A percentile compares a stretch with the other conserved stretches of the same genome.
These are phyloP conservation scores for Nemania abortiva DNA, from an alignment of 2,329 filamentous ascomycete genomes.

Conservation along the genomic window DNA sequence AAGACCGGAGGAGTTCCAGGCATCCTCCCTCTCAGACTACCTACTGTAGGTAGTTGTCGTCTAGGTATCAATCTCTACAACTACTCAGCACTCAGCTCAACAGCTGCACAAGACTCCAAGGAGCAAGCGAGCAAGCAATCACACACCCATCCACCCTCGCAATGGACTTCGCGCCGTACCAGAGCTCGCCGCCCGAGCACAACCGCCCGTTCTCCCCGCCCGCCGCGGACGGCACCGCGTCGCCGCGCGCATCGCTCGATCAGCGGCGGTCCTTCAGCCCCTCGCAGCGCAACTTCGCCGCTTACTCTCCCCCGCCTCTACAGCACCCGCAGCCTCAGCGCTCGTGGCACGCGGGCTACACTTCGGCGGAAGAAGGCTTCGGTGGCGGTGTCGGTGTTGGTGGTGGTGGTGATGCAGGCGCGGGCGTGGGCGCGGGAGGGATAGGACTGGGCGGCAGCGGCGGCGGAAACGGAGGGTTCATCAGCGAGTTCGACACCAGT, in stretches of 20 bases:
- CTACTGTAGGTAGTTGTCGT: no score
- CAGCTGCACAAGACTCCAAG: not conserved
- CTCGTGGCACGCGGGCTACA: slow-evolving; percentile 60
- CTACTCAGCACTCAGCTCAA: not conserved
- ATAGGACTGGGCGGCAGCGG: slow-evolving; percentile 43
- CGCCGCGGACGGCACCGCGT: slow-evolving; percentile 56
- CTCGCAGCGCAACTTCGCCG: slow-evolving; percentile 57
- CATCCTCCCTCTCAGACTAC: not conserved
- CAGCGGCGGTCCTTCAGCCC: slow-evolving; percentile 62
- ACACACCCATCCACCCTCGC: slow-evolving; percentile 38
- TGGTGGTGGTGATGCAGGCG: slow-evolving; percentile 35
- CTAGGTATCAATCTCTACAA: not conserved
- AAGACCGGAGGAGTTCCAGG: not conserved
- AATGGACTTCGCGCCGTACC: slow-evolving; percentile 98
- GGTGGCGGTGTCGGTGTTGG: slow-evolving; percentile 19
- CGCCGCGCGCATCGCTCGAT: slow-evolving; percentile 70
- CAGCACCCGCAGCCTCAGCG: slow-evolving; percentile 70
- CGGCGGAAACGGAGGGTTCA: slow-evolving; percentile 54
- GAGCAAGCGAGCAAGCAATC: not conserved
- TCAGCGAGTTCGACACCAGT: slow-evolving; percentile 83
- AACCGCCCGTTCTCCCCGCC: slow-evolving; percentile 83
- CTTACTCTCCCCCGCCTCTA: slow-evolving; percentile 61
- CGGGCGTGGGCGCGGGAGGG: slow-evolving; percentile 36
- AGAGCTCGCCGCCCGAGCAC: slow-evolving; percentile 89
- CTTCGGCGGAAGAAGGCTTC: slow-evolving; percentile 46